Percentiles rank a stretch among this genome's conserved stretches.
phyloP scores from a whole-genome alignment of 192 early-diverging fungal species.

The Coemansia sp. region DNA sequence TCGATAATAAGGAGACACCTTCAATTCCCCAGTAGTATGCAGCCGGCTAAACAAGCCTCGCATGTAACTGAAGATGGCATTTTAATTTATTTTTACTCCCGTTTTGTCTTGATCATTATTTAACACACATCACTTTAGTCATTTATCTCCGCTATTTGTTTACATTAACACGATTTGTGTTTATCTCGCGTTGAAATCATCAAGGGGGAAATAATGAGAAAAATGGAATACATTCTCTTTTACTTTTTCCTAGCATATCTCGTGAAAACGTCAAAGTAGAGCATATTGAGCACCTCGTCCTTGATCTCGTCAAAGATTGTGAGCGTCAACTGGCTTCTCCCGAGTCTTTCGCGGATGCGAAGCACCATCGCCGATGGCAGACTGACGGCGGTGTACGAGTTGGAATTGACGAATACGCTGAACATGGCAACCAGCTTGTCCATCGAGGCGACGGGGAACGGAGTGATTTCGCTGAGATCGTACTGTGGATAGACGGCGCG shows the following conservation, averaged over 20 bases:
- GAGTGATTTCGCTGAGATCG: conserved; percentile 29
- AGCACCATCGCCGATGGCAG: conserved; percentile 42
- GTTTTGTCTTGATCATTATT: no score
- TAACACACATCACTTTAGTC: no score
- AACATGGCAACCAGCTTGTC: conserved; percentile 53
- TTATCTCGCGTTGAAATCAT: no score
- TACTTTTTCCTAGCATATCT: conserved; percentile 23
- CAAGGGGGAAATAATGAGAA: not conserved
- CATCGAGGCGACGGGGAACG: conserved; percentile 46
- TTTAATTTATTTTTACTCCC: no score
- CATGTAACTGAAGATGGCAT: no score
- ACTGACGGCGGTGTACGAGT: conserved; percentile 41
- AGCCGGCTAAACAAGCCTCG: no score
- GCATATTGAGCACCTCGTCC: conserved; percentile 52
- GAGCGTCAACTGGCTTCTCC: conserved; percentile 31
- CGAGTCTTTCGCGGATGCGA: conserved; percentile 38
- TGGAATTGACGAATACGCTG: conserved; percentile 52
- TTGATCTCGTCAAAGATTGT: conserved; percentile 51
- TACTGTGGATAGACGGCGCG: conserved; percentile 38
- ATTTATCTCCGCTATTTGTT: no score
- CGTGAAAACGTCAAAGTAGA: conserved; percentile 51
- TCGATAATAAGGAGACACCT: conserved; percentile 56
- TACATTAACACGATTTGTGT: no score
- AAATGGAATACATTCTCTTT: not conserved
- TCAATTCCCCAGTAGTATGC: conserved; percentile 20